A percentile compares a stretch with the other conserved stretches of the same genome.
phyloP scores from a whole-genome alignment of 1,284 basidiomycete genomes.

The Ganoderma sinense region DNA sequence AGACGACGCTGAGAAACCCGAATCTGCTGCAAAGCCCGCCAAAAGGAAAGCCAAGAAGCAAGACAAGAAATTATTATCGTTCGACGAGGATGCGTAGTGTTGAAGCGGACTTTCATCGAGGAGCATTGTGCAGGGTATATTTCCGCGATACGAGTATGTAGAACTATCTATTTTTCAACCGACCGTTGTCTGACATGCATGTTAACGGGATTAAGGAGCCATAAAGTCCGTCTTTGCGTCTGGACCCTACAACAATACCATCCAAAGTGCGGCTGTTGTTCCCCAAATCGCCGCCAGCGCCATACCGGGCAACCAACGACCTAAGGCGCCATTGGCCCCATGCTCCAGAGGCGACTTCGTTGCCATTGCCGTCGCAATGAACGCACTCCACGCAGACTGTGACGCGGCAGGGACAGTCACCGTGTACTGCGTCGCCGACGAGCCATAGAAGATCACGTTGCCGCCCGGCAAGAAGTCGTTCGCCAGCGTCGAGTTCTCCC shows the following conservation, averaged over 20 bases:
- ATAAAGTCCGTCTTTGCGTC: background rate
- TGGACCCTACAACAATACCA: background rate
- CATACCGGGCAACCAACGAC: background rate
- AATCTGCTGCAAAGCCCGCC: conserved; percentile 37
- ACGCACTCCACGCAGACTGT: conserved; percentile 59
- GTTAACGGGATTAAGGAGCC: background rate
- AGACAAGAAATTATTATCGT: conserved; percentile 64
- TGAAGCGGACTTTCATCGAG: background rate
- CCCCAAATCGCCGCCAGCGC: background rate
- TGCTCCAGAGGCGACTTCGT: conserved; percentile 9
- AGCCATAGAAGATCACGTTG: conserved; percentile 32
- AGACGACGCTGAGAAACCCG: conserved; percentile 35
- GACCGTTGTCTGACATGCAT: background rate
- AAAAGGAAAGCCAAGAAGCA: conserved; percentile 58
- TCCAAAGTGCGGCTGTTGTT: background rate
- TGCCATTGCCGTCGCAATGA: conserved; percentile 33
- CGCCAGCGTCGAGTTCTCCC: conserved; percentile 53
- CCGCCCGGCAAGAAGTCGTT: conserved; percentile 53
- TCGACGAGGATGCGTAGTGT: conserved; percentile 51
- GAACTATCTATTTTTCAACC: background rate
- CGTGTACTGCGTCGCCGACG: conserved; percentile 30
- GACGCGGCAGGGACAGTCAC: conserved; percentile 43
- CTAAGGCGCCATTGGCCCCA: background rate
- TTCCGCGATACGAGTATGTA: background rate
- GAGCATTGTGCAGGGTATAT: background rate